Percentiles rank a stretch among this genome's conserved stretches.
phyloP scores from a whole-genome alignment of 2,329 filamentous ascomycete species.

The Knufia petricola region DNA sequence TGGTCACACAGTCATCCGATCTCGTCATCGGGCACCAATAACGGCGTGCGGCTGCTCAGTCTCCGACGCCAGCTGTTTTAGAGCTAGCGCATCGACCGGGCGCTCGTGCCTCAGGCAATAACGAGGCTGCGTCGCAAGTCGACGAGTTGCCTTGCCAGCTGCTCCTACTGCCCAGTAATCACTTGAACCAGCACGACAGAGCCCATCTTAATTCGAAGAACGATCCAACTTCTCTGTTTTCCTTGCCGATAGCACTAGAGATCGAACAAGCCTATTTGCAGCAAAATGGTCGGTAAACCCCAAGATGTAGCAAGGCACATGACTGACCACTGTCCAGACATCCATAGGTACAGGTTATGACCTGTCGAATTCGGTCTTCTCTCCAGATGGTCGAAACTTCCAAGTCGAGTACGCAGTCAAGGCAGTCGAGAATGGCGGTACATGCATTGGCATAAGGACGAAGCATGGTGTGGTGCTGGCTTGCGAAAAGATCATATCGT shows the following conservation, averaged over 20 bases:
- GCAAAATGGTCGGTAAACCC: conserved; percentile 1
- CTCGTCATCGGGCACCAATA: conserved; percentile 5
- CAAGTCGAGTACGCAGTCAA: conserved; percentile 97
- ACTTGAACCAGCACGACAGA: not conserved
- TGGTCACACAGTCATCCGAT: not conserved
- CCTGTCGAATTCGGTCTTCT: conserved; percentile 99
- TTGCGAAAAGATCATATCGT: conserved; percentile 90
- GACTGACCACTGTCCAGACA: conserved; percentile 50
- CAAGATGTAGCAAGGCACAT: not conserved
- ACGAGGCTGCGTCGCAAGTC: not conserved
- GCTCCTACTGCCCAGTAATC: not conserved
- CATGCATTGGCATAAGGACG: conserved; percentile 89
- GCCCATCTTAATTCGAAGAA: not conserved
- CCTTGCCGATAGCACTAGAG: not conserved
- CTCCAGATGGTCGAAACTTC: conserved; percentile 96
- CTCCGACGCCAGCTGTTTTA: not conserved
- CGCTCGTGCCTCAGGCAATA: not conserved
- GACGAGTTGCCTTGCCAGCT: not conserved
- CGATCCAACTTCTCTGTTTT: not conserved
- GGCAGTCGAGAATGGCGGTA: conserved; percentile 96
- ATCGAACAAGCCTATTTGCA: not conserved
- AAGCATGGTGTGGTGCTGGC: conserved; percentile 95
- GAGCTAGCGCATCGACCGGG: not conserved
- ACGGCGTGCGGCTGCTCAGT: not conserved
- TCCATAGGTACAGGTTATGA: conserved; percentile 99